Base-by-base conservation (phyloP, 2,329 filamentous ascomycete species). In the Aspergillus luchuensis region DNA sequence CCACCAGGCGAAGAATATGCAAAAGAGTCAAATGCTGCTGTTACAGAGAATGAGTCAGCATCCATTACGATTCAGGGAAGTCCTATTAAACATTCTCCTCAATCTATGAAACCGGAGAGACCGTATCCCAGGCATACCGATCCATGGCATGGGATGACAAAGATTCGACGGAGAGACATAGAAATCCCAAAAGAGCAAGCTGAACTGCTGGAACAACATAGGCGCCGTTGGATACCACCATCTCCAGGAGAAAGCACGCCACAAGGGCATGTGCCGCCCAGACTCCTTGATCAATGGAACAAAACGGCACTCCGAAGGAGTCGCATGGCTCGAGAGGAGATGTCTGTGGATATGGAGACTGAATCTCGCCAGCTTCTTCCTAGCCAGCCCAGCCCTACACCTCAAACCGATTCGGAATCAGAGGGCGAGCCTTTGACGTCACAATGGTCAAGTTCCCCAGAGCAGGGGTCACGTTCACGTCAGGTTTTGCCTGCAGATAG, bases 181-280 rank as follows among this genome's bases (percentile, higher is more conserved):
- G 74, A 67, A 23, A 81, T 85, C 55, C 78, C 82, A 2, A 74
- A 70, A 25, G 77, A 82, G 15, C 87, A 89, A 65, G 68, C 72
- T 47, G 66, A 74, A 8, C 73, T 88, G 5, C 72, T 89, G 1
- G 76, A 80, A 5, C 69, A 76, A 10, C 62, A 73, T 5, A 62
- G 51, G 25, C 75, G 80, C 15, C 82, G 68, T 58, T 77, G 74
- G 76, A 65, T 78, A 55, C 75, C 76, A 39, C 70, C 74, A n/a
- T 60, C 64, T n/a, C 51, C 70, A 1, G 73, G 74, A 13, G 62
- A 67, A 13, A 58, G 58, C 13, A 51, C 59, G 36, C 71, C 72
- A 19, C 67, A 67, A 30, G 72, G 70, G 3, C 69, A 76, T 65
- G 75, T 78, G 28, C 77, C 77, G 2, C 67, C 73, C 53, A 47